Conservation (phyloP, 106 monocot genomes). For the Apostasia ramifera region DNA sequence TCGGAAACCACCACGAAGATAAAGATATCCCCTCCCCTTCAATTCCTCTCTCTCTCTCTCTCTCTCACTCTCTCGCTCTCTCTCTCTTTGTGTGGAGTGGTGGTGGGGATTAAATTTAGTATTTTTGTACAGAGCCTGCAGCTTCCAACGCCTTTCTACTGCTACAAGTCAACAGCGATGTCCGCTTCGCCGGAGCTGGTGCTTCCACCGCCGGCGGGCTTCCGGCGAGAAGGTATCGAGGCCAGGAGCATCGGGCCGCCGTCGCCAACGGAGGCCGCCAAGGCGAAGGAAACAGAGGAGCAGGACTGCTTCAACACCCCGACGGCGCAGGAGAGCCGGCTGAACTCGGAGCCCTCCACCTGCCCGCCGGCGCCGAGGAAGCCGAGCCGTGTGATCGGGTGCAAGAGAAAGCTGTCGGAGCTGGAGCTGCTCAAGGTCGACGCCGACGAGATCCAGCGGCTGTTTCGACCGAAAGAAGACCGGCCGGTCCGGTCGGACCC, state of each 20-base stretch:
- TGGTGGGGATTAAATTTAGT: neutral
- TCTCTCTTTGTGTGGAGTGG: neutral
- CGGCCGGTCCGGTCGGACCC: neutral
- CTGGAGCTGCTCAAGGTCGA: slow-evolving; percentile 18
- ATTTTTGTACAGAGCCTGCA: neutral
- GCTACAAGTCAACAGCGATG: neutral
- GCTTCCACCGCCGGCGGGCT: neutral
- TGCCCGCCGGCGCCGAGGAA: slow-evolving; percentile 45
- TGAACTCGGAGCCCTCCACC: slow-evolving; percentile 1
- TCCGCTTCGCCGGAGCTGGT: slow-evolving; percentile 27
- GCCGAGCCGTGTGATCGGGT: slow-evolving; percentile 1
- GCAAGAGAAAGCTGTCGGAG: slow-evolving; percentile 40
- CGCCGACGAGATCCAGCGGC: slow-evolving; percentile 30
- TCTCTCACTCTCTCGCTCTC: too few relatives aligned
- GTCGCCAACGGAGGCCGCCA: neutral
- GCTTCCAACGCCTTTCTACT: too few relatives aligned
- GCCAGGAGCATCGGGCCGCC: neutral
- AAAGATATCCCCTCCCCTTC: neutral
- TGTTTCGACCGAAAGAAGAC: slow-evolving; percentile 7
- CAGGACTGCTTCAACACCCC: slow-evolving; percentile 19
- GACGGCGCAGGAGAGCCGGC: slow-evolving; percentile 12
- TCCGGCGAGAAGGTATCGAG: neutral
- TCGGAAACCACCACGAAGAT: neutral
- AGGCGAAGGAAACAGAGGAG: neutral
- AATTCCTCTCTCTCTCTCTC: too few relatives aligned